These are phyloP conservation scores for Cyberlindnera bimundalis DNA, from an alignment of 805 yeast genomes.

Conservation along the genomic window DNA sequence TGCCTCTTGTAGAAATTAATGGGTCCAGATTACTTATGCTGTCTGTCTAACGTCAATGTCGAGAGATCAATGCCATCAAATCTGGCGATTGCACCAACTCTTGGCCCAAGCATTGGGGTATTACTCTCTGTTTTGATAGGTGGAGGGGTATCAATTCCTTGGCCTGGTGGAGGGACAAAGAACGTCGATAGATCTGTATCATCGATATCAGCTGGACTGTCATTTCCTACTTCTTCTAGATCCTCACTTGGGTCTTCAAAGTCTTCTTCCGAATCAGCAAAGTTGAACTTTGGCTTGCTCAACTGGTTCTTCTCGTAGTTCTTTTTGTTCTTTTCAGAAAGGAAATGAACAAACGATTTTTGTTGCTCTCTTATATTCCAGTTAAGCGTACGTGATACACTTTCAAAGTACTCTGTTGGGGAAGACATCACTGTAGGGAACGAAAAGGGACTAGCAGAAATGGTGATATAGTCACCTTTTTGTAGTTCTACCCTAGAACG, in stretches of 20 bases:
- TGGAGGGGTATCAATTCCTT: slow-evolving; percentile 27
- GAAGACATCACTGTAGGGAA: slow-evolving; percentile 88
- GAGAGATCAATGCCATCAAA: slow-evolving; percentile 12
- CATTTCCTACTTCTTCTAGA: slow-evolving; percentile 20
- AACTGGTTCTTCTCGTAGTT: slow-evolving; percentile 34
- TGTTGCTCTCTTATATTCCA: slow-evolving; percentile 94
- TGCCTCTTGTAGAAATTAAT: too few species aligned
- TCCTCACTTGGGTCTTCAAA: slow-evolving; percentile 20
- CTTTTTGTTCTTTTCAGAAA: slow-evolving; percentile 53
- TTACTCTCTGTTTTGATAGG: slow-evolving; percentile 8
- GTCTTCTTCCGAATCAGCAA: slow-evolving; percentile 24
- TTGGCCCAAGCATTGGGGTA: slow-evolving; percentile 23
- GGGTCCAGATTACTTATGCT: not conserved
- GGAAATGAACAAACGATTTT: slow-evolving; percentile 66
- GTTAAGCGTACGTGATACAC: slow-evolving; percentile 79
- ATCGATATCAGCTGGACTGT: slow-evolving; percentile 29
- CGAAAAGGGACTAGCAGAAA: slow-evolving; percentile 84
- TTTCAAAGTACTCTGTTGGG: slow-evolving; percentile 74
- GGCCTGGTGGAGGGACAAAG: slow-evolving; percentile 27
- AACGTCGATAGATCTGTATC: slow-evolving; percentile 25
- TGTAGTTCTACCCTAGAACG: slow-evolving; percentile 76
- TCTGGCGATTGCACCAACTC: not conserved
- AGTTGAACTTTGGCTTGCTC: slow-evolving; percentile 25
- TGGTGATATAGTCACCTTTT: slow-evolving; percentile 81
- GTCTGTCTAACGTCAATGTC: not conserved